Evolutionary conservation across 176 grass and related monocot genomes (phyloP), one percentile per base, ranked within the genome.

Genomic region (Lolium multiflorum): DNA sequence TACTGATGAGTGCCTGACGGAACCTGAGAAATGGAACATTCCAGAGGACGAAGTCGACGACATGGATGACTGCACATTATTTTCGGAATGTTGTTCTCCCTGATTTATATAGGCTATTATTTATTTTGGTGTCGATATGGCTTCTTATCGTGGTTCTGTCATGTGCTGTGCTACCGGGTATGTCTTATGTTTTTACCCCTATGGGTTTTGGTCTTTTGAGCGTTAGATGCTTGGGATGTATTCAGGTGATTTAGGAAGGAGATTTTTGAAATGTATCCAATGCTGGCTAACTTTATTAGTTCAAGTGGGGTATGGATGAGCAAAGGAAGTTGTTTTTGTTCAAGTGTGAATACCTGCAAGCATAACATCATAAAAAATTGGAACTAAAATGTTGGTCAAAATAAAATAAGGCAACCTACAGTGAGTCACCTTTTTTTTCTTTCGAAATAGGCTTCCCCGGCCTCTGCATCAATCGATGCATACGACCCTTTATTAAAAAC

Each of bases 1-100:
- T 18, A 87, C 88, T 18, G 74, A 84, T 50, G 84, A 94, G 47
- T 90, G 69, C 64, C 77, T 92, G 73, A 86, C 84, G n/a, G 94
- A 88, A 21, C 85, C 87, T 0, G 88, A 94, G 82, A 94, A 93
- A 74, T 96, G 92, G 94, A 94, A 94, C 84, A 91, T 94, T 56
- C 92, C 85, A 0, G 94, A 99, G 38, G 67, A 83, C 9, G 94
- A 99, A 77, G 77, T 91, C 6, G 67, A 90, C 16, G 89, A 94
- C 88, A 92, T 92, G 90, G 94, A 96, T 62, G 94, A 93, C 51
- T 94, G 79, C 62, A 80, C 84, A 52, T 54, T 93, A 69, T 74
- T 89, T 59, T 91, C 89, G 64, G 90, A 91, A 84, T 92, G 67
- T n/a, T 87, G 20, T 4, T 91, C 86, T 26, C 85, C 26, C 12